Evolutionary conservation across 2,329 filamentous ascomycete genomes (phyloP).

Genomic region (Alternaria angustiovoidea): DNA sequence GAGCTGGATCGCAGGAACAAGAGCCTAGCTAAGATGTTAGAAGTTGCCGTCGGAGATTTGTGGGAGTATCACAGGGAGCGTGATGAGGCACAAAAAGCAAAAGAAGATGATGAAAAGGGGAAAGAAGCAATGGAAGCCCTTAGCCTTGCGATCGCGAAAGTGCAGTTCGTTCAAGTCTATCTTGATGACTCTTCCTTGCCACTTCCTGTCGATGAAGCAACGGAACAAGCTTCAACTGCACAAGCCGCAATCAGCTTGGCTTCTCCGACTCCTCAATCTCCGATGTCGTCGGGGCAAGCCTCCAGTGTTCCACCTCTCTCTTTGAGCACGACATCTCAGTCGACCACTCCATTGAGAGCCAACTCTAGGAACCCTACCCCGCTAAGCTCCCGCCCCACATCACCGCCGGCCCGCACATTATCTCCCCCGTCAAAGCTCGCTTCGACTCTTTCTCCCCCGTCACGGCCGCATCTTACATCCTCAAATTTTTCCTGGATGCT

Average conservation of each 20-base stretch:
- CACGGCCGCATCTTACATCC: conserved; percentile 72
- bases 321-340: conserved; percentile 12
- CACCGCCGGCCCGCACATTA: conserved; percentile 21
- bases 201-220: conserved; percentile 51
- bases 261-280: conserved; percentile 26
- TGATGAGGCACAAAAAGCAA: conserved; percentile 48
- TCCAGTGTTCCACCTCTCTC: conserved; percentile 33
- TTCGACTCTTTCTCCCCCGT: conserved; percentile 48
- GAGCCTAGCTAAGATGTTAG: conserved; percentile 72
- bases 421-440: conserved; percentile 22
- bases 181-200: conserved; percentile 57
- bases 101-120: conserved; percentile 36
- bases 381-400: conserved; percentile 22
- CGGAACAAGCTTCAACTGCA: conserved; percentile 35
- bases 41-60: conserved; percentile 70
- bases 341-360: conserved; percentile 8
- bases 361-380: conserved; percentile 14
- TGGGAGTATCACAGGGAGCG: conserved; percentile 66
- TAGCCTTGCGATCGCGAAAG: conserved; percentile 59
- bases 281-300: conserved; percentile 28
- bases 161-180: conserved; percentile 62
- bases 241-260: conserved; percentile 31
- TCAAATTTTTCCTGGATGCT: conserved; percentile 85
- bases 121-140: conserved; percentile 52
- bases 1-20: conserved; percentile 70